phyloP scores from a whole-genome alignment of 176 grass and related monocot species.

The Urochloa ruziziensis region DNA sequence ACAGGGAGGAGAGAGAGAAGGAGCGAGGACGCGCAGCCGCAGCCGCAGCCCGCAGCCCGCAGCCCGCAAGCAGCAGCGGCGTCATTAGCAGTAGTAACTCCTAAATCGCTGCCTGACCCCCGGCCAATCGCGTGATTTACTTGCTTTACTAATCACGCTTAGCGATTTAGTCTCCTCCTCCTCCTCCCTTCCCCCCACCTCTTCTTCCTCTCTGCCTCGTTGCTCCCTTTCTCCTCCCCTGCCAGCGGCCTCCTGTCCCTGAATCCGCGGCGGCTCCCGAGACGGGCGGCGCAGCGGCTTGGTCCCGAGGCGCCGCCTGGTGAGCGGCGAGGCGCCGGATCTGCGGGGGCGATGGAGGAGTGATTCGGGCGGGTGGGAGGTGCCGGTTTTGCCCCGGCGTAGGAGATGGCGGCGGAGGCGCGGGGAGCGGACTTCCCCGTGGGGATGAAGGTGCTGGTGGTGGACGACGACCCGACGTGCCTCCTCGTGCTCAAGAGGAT shows the following conservation, averaged over 20 bases:
- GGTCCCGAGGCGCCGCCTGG: background rate
- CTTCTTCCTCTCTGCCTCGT: background rate
- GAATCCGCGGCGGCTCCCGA: constrained; percentile 11
- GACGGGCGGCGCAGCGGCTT: background rate
- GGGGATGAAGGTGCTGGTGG: constrained; percentile 91
- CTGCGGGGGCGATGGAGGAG: constrained; percentile 36
- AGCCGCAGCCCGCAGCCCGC: background rate
- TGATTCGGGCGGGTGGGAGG: constrained; percentile 6
- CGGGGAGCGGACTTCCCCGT: constrained; percentile 67
- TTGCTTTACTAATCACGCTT: constrained; percentile 57
- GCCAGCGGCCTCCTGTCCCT: background rate
- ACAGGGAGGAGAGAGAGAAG: background rate
- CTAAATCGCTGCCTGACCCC: constrained; percentile 28
- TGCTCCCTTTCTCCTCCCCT: constrained; percentile 8
- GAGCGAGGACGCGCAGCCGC: background rate
- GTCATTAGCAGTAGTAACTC: constrained; percentile 22
- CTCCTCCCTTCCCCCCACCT: background rate
- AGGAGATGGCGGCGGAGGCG: constrained; percentile 44
- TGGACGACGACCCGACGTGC: constrained; percentile 86
- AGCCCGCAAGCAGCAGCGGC: background rate
- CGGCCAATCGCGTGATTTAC: constrained; percentile 43
- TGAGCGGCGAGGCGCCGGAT: constrained; percentile 47
- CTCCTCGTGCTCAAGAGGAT: constrained; percentile 73
- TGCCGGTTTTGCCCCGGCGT: background rate
- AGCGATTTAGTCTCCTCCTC: constrained; percentile 47